Evolutionary conservation across 306 rosid species (phyloP).

Genomic region (Sophora flavescens): DNA sequence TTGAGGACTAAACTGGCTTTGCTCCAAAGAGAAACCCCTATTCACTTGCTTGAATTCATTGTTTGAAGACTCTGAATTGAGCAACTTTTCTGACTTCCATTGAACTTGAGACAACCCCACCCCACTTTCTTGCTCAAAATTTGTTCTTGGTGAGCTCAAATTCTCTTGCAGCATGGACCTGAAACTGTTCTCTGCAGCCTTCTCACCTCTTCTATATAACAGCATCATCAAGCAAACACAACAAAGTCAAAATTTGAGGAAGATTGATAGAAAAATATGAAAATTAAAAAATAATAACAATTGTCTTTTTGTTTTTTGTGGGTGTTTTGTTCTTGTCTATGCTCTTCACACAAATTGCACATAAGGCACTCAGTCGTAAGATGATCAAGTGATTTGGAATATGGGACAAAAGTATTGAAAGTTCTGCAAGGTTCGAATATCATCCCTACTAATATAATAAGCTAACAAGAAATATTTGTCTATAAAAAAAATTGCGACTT

Average conservation of each 20-base stretch:
- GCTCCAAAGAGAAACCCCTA: slow-evolving; percentile 79
- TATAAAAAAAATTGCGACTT: slow-evolving; percentile 42
- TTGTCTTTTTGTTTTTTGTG: not conserved
- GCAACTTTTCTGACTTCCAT: slow-evolving; percentile 73
- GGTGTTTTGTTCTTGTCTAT: not conserved
- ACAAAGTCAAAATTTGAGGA: slow-evolving; percentile 18
- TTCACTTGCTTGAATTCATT: slow-evolving; percentile 61
- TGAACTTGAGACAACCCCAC: slow-evolving; percentile 64
- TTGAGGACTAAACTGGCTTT: slow-evolving; percentile 74
- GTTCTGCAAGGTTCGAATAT: too few relatives aligned
- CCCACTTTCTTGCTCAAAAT: slow-evolving; percentile 70
- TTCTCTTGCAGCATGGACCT: slow-evolving; percentile 78
- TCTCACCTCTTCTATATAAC: slow-evolving; percentile 59
- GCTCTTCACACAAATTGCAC: not conserved
- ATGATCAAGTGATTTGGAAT: too few relatives aligned
- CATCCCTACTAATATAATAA: too few relatives aligned
- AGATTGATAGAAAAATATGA: not conserved
- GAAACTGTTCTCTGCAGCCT: slow-evolving; percentile 67
- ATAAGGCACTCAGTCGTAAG: too few relatives aligned
- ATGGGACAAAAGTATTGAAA: too few relatives aligned
- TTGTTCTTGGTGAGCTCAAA: slow-evolving; percentile 58
- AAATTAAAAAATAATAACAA: too few relatives aligned
- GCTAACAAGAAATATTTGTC: too few relatives aligned
- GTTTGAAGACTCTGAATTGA: slow-evolving; percentile 56
- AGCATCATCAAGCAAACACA: not conserved